Base-by-base conservation (phyloP, 2,329 filamentous ascomycete genomes). In the Seiridium cupressi region DNA sequence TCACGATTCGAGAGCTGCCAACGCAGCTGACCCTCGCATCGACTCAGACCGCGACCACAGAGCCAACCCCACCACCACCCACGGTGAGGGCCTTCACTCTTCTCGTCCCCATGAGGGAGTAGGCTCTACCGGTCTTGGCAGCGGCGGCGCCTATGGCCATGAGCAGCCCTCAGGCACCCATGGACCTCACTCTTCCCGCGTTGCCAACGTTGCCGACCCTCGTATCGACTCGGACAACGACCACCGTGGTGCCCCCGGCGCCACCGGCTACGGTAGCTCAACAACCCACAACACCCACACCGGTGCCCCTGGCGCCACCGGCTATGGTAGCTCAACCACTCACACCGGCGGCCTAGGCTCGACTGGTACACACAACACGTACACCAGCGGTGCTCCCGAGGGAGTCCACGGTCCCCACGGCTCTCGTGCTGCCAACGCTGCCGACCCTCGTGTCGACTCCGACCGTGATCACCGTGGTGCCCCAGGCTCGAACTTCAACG, bases 381-480 rank as follows among this genome's bases (percentile, higher is more conserved):
- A 26, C 11, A 26, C 31, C 26, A 35, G 26, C 18, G 48, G 48
- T 51, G 9, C 32, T n/a, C 4, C 2, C 35, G 40, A 56, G 2
- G 32, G 55, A 13, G 42, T 26, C 6, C 32, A 57, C 34, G 49
- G 1, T 68, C 77, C 59, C 73, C 69, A 83, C 79, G 0, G 79
- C 79, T 36, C 80, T 9, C 84, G 87, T 75, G 80, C 9, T 38
- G 18, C 9, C 35, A 86, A 87, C 78, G 85, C 85, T 75, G 44
- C 76, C 3, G 83, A 86, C 59, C 83, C 83, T 3, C 74, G 80
- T 34, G 81, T 87, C 51, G 84, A 86, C 71, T 81, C 79, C 9
- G 76, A 86, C 64, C 77, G 81, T 2, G 83, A 86, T 42, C 38
- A 42, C 38, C 38, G 38, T 42, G 38, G 38, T 42, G 38, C 38